phyloP scores from a whole-genome alignment of 768 basidiomycete genomes.

The Coprinopsis strossmayeri region DNA sequence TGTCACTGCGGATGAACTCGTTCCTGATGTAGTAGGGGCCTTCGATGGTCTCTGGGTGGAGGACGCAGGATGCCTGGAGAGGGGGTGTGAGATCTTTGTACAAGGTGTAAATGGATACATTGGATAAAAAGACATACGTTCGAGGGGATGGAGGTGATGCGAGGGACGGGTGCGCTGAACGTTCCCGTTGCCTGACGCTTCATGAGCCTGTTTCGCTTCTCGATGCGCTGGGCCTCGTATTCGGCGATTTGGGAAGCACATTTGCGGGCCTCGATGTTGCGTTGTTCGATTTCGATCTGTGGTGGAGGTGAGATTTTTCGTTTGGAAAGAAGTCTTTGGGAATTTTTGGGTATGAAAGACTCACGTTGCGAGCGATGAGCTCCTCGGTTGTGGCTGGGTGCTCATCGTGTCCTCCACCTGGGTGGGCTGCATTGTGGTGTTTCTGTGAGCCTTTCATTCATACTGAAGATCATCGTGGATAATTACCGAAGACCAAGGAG shows the following conservation, averaged over 20 bases:
- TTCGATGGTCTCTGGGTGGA: slow-evolving; percentile 48
- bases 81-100: too few species aligned
- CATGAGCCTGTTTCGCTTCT: slow-evolving; percentile 9
- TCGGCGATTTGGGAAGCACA: slow-evolving; percentile 7
- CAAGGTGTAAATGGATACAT: too few species aligned
- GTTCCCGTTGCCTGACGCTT: slow-evolving; percentile 9
- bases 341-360: too few species aligned
- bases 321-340: neutral
- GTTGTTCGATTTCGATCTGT: slow-evolving; percentile 1
- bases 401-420: neutral
- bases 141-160: slow-evolving; percentile 8
- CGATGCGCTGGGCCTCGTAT: slow-evolving; percentile 8
- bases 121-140: too few species aligned
- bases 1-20: slow-evolving; percentile 8
- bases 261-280: slow-evolving; percentile 7
- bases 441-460: neutral
- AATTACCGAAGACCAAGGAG: slow-evolving; percentile 6
- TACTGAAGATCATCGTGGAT: neutral
- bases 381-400: slow-evolving; percentile 1
- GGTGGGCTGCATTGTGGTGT: neutral
- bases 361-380: slow-evolving; percentile 6
- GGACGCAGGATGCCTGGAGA: slow-evolving; percentile 48
- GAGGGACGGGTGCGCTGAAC: slow-evolving; percentile 6
- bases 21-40: slow-evolving; percentile 45
- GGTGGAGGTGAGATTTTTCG: neutral